Evolutionary conservation across 2,329 filamentous ascomycete genomes (phyloP), one percentile per base, ranked within the genome.

Genomic region (Colletotrichum chrysophilum): DNA sequence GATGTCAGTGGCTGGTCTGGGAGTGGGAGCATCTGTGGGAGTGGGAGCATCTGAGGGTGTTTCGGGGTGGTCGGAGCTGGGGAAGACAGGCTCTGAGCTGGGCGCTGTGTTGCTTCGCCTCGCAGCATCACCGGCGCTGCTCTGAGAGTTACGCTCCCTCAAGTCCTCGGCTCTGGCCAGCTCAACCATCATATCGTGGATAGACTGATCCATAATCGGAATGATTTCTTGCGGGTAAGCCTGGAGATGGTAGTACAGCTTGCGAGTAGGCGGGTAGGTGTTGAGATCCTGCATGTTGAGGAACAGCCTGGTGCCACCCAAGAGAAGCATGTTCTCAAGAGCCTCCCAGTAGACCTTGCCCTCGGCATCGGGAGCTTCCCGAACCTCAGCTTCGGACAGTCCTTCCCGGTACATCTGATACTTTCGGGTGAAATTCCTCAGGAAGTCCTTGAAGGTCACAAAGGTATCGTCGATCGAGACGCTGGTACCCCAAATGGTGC

Each of bases 201-300:
- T 92, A 7, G 93, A 93, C 84, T 98, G 95, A 89, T 99, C 97
- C 94, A 99, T 98, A 62, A 98, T 90, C 4, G 96, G 96, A 60
- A 99, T 94, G 69, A 99, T 96, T 89, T 99, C 97, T 81, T 97
- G 96, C 0, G 97, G 97, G 82, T 98, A 99, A 16, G 94, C 93
- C 83, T 98, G 95, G 74, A 97, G 89, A 84, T 99, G 97, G 83
- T 98, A 95, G 95, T 96, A 98, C 71, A 99, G 88, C 86, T 98
- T 98, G 80, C 94, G 89, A 0, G 97, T 98, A 1, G 95, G 93
- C 4, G 97, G 97, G 82, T 98, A 99, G 14, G 96, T 91, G 83
- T 97, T 98, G 75, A 99, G 89, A 80, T 99, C 97, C 72, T 92
- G 92, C 69, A 96, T 92, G 82, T 99, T 96, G 55, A 99, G 86